Conservation (phyloP, 2,329 filamentous ascomycete genomes). For the Didymella keratinophila region DNA sequence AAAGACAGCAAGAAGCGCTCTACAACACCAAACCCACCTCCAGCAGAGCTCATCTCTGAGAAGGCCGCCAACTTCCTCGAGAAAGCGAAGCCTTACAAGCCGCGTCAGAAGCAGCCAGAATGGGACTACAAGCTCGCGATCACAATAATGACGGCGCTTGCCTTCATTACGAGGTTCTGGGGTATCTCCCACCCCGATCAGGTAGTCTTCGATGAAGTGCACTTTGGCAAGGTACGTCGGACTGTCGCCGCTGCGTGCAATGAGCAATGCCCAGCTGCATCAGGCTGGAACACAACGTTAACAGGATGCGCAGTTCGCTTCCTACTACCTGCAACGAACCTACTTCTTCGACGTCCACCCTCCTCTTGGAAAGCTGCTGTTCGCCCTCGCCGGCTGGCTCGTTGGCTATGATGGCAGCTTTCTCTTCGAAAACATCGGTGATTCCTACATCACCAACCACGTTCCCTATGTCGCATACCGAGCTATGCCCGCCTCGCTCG, state of each 20-base stretch:
- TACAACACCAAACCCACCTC: slow-evolving; percentile 47
- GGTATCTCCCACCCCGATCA: slow-evolving; percentile 94
- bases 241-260: neutral
- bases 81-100: slow-evolving; percentile 46
- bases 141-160: slow-evolving; percentile 77
- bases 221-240: slow-evolving; percentile 90
- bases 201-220: slow-evolving; percentile 98
- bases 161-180: slow-evolving; percentile 93
- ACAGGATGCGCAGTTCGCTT: slow-evolving; percentile 56
- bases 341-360: slow-evolving; percentile 99
- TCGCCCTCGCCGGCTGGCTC: slow-evolving; percentile 96
- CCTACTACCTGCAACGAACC: slow-evolving; percentile 89
- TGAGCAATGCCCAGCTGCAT: slow-evolving; percentile 1
- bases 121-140: slow-evolving; percentile 86
- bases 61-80: slow-evolving; percentile 40
- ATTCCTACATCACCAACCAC: slow-evolving; percentile 96
- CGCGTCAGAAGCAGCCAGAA: slow-evolving; percentile 62
- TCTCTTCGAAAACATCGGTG: slow-evolving; percentile 98
- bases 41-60: slow-evolving; percentile 32
- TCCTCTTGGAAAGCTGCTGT: slow-evolving; percentile 96
- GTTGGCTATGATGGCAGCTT: slow-evolving; percentile 97
- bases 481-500: slow-evolving; percentile 88
- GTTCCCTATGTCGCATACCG: slow-evolving; percentile 97
- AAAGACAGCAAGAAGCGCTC: slow-evolving; percentile 50
- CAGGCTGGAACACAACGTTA: slow-evolving; percentile 24